Conservation (phyloP, 345 rosid genomes). For the Eucalyptus sideroxylon region DNA sequence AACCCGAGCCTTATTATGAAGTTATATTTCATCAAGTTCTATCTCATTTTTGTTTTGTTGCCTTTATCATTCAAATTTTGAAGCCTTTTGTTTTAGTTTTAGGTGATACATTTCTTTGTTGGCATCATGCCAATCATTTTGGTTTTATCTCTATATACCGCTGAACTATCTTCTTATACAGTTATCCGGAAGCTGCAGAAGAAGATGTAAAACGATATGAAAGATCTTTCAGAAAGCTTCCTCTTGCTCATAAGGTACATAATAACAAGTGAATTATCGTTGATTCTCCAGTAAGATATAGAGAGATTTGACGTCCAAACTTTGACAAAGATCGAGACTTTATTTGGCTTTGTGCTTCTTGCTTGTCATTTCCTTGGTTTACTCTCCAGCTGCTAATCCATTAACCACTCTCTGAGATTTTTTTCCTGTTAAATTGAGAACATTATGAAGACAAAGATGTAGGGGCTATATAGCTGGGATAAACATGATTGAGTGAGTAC, state of each 20-base stretch:
- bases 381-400: background rate
- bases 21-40: background rate
- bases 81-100: background rate
- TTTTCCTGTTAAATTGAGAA: background rate
- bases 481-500: background rate
- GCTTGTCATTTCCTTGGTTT: background rate
- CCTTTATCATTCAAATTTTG: background rate
- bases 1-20: background rate
- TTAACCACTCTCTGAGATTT: background rate
- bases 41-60: background rate
- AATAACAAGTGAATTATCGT: background rate
- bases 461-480: background rate
- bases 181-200: constrained; percentile 87
- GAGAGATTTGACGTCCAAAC: background rate
- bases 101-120: background rate
- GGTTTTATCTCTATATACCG: background rate
- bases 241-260: constrained; percentile 63
- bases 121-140: background rate
- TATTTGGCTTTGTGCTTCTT: background rate
- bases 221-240: constrained; percentile 66
- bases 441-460: background rate
- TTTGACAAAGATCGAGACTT: background rate
- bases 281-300: background rate
- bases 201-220: constrained; percentile 82
- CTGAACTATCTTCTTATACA: background rate